Evolutionary conservation across 2,329 filamentous ascomycete species (phyloP), one percentile per base, ranked within the genome.

Genomic region (Exophiala sideris): DNA sequence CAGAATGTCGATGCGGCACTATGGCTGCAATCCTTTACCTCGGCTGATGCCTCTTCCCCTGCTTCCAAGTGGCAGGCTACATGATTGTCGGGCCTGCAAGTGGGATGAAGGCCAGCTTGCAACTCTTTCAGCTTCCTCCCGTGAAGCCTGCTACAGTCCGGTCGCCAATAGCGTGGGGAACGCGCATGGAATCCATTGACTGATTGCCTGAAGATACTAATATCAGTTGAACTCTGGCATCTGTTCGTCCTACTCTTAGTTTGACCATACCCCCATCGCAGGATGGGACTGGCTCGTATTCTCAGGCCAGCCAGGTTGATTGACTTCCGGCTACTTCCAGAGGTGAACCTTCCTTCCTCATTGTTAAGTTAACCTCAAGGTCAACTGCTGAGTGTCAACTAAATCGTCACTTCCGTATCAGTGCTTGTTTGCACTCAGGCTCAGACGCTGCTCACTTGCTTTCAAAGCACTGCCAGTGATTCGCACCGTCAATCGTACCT

Each of bases 131-230:
- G 21, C 18, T 33, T 49, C 50, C 54, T 48, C 34, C 40, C 46
- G 33, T 50, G 49, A 56, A 48, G 33, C 32, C 20, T 16, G 16
- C 44, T 50, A 36, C 42, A 51, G 20, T 41, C 46, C 46, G 35
- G 40, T 40, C 21, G 18, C 40, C 45, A 24, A 35, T 59, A 59
- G 56, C 56, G 56, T 59, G 56, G 56, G 56, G 52, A 53, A 34
- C 14, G n/a, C 12, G 21, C 10, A 32, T 46, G 40, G 20, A 18
- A 34, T 20, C n/a, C n/a, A n/a, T n/a, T n/a, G n/a, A n/a, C n/a
- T n/a, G n/a, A 56, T 52, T 50, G 48, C 12, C 9, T 16, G 33
- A 14, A 18, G 39, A 24, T 24, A 36, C 35, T 40, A 35, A 34
- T 32, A 47, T 33, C 18, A 16, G 45, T 20, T 41, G 38, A n/a